Evolutionary conservation across 495 filamentous ascomycete genomes (phyloP).

Genomic region (Ramalina intermedia): DNA sequence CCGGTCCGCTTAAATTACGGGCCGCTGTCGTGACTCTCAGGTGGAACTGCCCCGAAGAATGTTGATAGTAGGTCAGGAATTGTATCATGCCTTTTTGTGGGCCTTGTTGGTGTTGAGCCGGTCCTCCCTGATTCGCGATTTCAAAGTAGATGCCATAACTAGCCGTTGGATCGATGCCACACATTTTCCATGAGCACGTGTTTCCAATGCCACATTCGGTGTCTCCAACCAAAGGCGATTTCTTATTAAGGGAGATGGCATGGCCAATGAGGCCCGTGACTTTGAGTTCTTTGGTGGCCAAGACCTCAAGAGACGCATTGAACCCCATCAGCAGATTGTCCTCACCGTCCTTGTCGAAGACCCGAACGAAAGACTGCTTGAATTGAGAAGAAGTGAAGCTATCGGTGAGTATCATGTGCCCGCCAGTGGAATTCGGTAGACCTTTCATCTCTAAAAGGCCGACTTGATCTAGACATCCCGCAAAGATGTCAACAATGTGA

Average conservation of each 20-base stretch:
- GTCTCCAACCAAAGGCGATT: slow-evolving; percentile 91
- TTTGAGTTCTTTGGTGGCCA: slow-evolving; percentile 97
- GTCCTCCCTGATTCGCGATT: slow-evolving; percentile 85
- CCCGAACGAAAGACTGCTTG: slow-evolving; percentile 94
- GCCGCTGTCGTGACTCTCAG: slow-evolving; percentile 90
- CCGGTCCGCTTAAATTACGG: slow-evolving; percentile 80
- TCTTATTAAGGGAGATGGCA: slow-evolving; percentile 93
- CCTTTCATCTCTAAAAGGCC: slow-evolving; percentile 99
- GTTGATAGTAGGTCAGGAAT: slow-evolving; percentile 97
- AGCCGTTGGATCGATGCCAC: slow-evolving; percentile 82
- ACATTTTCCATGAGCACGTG: slow-evolving; percentile 99
- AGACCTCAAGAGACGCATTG: slow-evolving; percentile 89
- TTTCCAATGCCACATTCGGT: slow-evolving; percentile 98
- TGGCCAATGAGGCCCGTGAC: slow-evolving; percentile 97
- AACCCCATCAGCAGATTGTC: slow-evolving; percentile 97
- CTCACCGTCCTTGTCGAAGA: slow-evolving; percentile 92
- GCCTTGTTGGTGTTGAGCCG: slow-evolving; percentile 69
- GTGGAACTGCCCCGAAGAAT: slow-evolving; percentile 91
- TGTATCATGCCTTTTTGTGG: slow-evolving; percentile 94
- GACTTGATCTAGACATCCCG: slow-evolving; percentile 95
- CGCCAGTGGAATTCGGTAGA: slow-evolving; percentile 86
- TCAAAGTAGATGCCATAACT: slow-evolving; percentile 98
- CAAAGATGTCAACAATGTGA: slow-evolving; percentile 95
- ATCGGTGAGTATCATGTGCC: slow-evolving; percentile 96
- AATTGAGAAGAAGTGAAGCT: slow-evolving; percentile 99